Conservation (phyloP, 768 basidiomycete genomes). For the Leccinum subgranulosum region DNA sequence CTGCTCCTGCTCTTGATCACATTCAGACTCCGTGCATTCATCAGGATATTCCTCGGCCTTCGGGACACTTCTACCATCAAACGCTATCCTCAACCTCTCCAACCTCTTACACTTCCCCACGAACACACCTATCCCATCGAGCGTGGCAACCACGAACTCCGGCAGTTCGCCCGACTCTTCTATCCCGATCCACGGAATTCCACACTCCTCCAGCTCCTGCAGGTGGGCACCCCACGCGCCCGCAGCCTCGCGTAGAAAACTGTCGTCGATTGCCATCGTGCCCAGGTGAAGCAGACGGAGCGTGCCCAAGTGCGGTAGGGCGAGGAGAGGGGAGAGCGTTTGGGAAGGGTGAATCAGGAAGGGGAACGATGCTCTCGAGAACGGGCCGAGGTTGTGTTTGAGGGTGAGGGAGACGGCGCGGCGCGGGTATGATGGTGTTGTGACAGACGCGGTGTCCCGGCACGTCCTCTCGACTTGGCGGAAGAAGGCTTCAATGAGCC, state of each 20-base stretch:
- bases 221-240: constrained; percentile 25
- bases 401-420: constrained; percentile 22
- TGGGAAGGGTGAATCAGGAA: constrained; percentile 25
- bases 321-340: constrained; percentile 23
- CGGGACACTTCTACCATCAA: constrained; percentile 20
- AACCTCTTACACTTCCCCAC: constrained; percentile 17
- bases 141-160: constrained; percentile 14
- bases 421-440: background rate
- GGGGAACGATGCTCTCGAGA: constrained; percentile 19
- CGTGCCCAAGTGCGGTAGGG: constrained; percentile 16
- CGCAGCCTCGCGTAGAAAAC: constrained; percentile 24
- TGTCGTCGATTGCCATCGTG: constrained; percentile 26
- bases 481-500: constrained; percentile 23
- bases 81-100: constrained; percentile 19
- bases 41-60: background rate
- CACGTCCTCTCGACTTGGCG: constrained; percentile 21
- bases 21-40: background rate
- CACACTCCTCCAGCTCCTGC: constrained; percentile 26
- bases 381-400: constrained; percentile 25
- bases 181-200: constrained; percentile 26
- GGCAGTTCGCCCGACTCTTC: constrained; percentile 13
- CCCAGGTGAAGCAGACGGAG: constrained; percentile 27
- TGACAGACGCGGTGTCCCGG: background rate
- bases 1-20: background rate
- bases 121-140: constrained; percentile 22